These are phyloP conservation scores for Monilinia aucupariae DNA, from an alignment of 2,329 filamentous ascomycete genomes.

Conservation along the genomic window DNA sequence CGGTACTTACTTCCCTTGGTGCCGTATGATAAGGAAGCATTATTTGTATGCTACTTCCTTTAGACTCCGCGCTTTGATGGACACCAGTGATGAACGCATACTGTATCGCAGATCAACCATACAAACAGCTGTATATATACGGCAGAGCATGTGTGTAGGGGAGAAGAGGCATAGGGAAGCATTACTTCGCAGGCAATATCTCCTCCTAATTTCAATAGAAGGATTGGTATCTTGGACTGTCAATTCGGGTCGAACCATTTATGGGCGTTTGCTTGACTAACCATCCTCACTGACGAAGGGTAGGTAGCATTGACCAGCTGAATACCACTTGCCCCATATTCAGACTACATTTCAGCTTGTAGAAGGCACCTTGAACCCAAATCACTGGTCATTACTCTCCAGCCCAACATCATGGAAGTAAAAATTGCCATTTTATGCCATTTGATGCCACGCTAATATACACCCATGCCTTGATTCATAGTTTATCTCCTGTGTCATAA, in stretches of 20 bases:
- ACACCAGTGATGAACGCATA: too few relatives aligned
- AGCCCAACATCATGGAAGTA: neutral
- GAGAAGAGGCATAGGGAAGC: neutral
- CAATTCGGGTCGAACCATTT: neutral
- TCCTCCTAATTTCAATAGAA: neutral
- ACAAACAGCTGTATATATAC: too few relatives aligned
- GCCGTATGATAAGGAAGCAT: too few relatives aligned
- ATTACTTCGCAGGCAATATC: neutral
- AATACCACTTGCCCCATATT: neutral
- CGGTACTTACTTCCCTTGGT: too few relatives aligned
- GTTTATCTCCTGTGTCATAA: constrained; percentile 13
- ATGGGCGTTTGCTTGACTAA: neutral
- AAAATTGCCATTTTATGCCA: constrained; percentile 19
- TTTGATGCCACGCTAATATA: constrained; percentile 32
- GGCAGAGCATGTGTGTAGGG: neutral
- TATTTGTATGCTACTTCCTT: too few relatives aligned
- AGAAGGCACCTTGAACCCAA: neutral
- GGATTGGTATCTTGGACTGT: neutral
- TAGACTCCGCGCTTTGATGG: too few relatives aligned
- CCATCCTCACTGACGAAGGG: neutral
- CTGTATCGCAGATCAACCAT: neutral
- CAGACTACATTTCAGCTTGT: neutral
- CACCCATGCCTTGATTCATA: constrained; percentile 24
- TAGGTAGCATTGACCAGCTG: neutral
- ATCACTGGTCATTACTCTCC: neutral